phyloP scores from a whole-genome alignment of 2,329 filamentous ascomycete species.

The Colletotrichum phormii region DNA sequence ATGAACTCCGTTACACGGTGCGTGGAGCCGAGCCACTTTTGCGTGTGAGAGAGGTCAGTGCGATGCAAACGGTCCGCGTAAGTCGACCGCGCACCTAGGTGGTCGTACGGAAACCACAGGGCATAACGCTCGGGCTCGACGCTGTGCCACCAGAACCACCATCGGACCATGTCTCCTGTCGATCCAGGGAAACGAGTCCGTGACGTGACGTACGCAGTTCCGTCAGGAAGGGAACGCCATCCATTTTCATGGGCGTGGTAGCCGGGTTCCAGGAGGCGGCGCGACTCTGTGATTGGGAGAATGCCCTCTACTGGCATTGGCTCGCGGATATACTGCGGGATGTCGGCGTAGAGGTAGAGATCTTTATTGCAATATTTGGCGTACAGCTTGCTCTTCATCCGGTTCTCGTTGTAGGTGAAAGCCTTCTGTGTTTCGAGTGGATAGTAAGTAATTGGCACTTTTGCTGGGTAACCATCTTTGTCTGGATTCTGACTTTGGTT shows the following conservation, averaged over 20 bases:
- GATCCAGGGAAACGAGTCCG: slow-evolving; percentile 29
- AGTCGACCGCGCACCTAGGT: slow-evolving; percentile 15
- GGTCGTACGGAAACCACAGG: slow-evolving; percentile 33
- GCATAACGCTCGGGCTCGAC: slow-evolving; percentile 34
- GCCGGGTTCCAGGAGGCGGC: slow-evolving; percentile 23
- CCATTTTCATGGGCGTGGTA: slow-evolving; percentile 28
- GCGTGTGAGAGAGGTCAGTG: slow-evolving; percentile 28
- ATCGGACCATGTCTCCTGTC: slow-evolving; percentile 32
- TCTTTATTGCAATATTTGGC: slow-evolving; percentile 23
- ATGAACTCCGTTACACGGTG: slow-evolving; percentile 33
- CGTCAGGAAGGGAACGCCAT: slow-evolving; percentile 24
- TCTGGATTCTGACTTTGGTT: slow-evolving; percentile 19
- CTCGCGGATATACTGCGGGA: slow-evolving; percentile 27
- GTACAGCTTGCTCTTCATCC: slow-evolving; percentile 23
- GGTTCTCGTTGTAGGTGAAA: slow-evolving; percentile 21
- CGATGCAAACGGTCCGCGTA: slow-evolving; percentile 31
- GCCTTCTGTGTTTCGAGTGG: slow-evolving; percentile 22
- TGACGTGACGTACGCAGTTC: slow-evolving; percentile 26
- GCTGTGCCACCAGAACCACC: slow-evolving; percentile 37
- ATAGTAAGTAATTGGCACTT: slow-evolving; percentile 29
- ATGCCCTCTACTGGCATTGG: slow-evolving; percentile 16
- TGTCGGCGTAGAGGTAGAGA: slow-evolving; percentile 27
- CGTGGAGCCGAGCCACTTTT: slow-evolving; percentile 34
- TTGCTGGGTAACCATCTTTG: slow-evolving; percentile 21
- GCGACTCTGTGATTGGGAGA: slow-evolving; percentile 2